Percentiles rank a stretch among this genome's conserved stretches.
These are phyloP conservation scores for Lycium ferocissimum DNA, from an alignment of 257 asterid genomes.

Conservation along the genomic window DNA sequence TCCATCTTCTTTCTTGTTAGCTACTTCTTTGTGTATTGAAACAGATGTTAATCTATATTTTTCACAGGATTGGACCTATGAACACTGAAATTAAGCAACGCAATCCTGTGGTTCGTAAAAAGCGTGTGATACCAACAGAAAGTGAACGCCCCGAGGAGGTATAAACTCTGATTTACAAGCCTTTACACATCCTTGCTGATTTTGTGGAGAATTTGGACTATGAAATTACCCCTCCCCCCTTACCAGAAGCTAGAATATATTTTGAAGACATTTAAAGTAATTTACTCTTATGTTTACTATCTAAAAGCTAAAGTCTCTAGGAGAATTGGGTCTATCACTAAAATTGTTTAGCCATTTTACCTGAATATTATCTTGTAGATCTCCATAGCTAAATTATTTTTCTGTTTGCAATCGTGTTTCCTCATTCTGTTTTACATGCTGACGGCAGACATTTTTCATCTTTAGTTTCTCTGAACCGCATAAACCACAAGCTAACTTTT, in stretches of 20 bases:
- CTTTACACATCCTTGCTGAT: background rate
- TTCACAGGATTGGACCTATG: constrained; percentile 93
- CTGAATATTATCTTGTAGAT: background rate
- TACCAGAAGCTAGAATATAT: background rate
- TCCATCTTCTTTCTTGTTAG: constrained; percentile 17
- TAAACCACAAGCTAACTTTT: background rate
- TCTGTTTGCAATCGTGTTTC: background rate
- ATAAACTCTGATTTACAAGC: background rate
- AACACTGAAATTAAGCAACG: constrained; percentile 82
- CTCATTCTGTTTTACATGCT: constrained; percentile 13
- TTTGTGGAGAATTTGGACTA: background rate
- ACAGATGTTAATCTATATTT: constrained; percentile 11
- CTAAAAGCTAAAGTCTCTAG: background rate
- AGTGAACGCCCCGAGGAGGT: constrained; percentile 88
- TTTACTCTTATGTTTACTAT: background rate
- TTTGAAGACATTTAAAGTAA: background rate
- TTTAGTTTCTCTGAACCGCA: background rate
- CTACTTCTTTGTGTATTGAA: background rate
- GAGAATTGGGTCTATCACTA: constrained; percentile 13
- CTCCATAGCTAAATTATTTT: background rate
- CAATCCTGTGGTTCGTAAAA: constrained; percentile 60
- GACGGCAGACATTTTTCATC: constrained; percentile 20
- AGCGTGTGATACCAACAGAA: constrained; percentile 63
- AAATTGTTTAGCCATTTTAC: background rate
- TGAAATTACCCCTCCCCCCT: background rate